These are phyloP conservation scores for Phytophthora citricola DNA, from an alignment of 352 stramenopile genomes.

Conservation along the genomic window DNA sequence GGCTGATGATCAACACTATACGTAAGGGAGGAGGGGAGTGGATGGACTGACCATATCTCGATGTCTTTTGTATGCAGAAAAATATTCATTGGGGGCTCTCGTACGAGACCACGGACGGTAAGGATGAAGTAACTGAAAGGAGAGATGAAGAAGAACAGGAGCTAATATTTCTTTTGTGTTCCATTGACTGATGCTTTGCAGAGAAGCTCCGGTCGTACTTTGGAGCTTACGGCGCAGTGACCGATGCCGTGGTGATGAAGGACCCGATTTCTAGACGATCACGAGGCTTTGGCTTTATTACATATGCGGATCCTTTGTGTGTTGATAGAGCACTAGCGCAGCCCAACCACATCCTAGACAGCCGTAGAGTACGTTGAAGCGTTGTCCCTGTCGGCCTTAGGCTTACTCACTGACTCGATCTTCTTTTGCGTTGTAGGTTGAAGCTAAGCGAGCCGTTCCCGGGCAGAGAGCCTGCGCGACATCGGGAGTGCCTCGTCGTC, in stretches of 20 bases:
- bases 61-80: slow-evolving; percentile 62
- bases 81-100: slow-evolving; percentile 93
- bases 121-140: slow-evolving; percentile 4
- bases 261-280: slow-evolving; percentile 92
- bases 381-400: not conserved
- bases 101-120: slow-evolving; percentile 91
- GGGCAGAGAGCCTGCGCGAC: slow-evolving; percentile 86
- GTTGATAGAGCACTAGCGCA: slow-evolving; percentile 91
- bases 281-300: slow-evolving; percentile 94
- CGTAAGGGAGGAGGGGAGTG: not conserved
- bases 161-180: slow-evolving; percentile 22
- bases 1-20: too few relatives aligned
- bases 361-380: slow-evolving; percentile 66
- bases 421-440: slow-evolving; percentile 63
- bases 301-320: slow-evolving; percentile 87
- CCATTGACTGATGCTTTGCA: slow-evolving; percentile 29
- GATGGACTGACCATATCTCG: slow-evolving; percentile 13
- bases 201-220: slow-evolving; percentile 93
- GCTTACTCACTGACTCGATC: slow-evolving; percentile 18
- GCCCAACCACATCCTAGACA: slow-evolving; percentile 92
- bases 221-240: slow-evolving; percentile 87
- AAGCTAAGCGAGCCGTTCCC: slow-evolving; percentile 92
- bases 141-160: not conserved
- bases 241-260: slow-evolving; percentile 94
- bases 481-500: slow-evolving; percentile 49